phyloP scores from a whole-genome alignment of 2,329 filamentous ascomycete species.

The Aspergillus sp. region DNA sequence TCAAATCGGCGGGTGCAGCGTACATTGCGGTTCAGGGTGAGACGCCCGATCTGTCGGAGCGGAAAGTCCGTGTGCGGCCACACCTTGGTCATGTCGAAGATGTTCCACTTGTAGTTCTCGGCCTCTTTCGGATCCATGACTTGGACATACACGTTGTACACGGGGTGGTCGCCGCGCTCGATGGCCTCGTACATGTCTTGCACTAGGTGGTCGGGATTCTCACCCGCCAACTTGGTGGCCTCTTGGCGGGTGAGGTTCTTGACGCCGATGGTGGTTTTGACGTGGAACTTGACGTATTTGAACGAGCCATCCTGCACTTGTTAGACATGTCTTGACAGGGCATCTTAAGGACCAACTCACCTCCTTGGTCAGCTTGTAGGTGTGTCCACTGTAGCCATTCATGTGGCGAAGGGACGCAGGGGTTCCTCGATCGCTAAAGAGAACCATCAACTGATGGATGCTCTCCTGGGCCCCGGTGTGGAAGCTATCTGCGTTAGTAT shows the following conservation, averaged over 20 bases:
- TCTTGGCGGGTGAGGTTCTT: conserved; percentile 63
- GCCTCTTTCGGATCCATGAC: conserved; percentile 67
- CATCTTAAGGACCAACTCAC: conserved; percentile 1
- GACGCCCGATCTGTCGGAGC: conserved; percentile 70
- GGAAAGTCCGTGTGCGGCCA: conserved; percentile 76
- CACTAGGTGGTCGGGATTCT: conserved; percentile 76
- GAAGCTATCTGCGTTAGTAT: conserved; percentile 9
- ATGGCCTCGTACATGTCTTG: conserved; percentile 74
- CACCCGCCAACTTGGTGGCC: conserved; percentile 67
- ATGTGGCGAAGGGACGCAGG: conserved; percentile 61
- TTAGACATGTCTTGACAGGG: too few relatives aligned
- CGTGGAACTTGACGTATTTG: conserved; percentile 61
- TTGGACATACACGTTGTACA: conserved; percentile 78
- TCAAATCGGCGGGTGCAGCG: conserved; percentile 1
- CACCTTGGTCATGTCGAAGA: conserved; percentile 78
- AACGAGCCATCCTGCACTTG: conserved; percentile 53
- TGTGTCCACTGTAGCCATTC: conserved; percentile 65
- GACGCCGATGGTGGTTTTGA: conserved; percentile 30
- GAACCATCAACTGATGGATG: conserved; percentile 59
- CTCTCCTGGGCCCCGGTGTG: conserved; percentile 56
- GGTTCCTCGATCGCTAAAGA: conserved; percentile 64
- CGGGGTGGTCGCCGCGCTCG: conserved; percentile 65
- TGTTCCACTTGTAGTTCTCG: conserved; percentile 77
- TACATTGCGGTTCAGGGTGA: conserved; percentile 73
- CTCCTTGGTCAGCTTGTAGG: conserved; percentile 61